A percentile compares a stretch with the other conserved stretches of the same genome.
These are phyloP conservation scores for Leccinum ponderosum DNA, from an alignment of 1,284 basidiomycete species.

Conservation along the genomic window DNA sequence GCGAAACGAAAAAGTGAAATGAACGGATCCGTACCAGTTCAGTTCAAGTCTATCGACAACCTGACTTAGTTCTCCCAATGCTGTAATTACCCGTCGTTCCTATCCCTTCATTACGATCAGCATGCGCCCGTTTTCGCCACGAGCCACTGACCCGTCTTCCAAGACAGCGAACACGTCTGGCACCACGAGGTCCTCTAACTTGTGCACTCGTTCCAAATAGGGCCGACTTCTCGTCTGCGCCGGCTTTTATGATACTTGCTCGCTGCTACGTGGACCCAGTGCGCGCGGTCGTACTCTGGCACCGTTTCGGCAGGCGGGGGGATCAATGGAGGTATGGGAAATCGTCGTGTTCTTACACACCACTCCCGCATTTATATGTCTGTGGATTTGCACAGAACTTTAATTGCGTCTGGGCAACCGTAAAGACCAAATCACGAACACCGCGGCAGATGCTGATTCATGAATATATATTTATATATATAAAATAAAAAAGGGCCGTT, in stretches of 20 bases:
- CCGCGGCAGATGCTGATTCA: slow-evolving; percentile 31
- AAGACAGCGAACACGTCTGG: slow-evolving; percentile 11
- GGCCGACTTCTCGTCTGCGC: slow-evolving; percentile 1
- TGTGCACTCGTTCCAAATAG: slow-evolving; percentile 4
- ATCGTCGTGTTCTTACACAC: slow-evolving; percentile 8
- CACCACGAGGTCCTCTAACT: slow-evolving; percentile 3
- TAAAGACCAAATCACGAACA: slow-evolving; percentile 25
- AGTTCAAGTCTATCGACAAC: slow-evolving; percentile 5
- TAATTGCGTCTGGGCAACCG: slow-evolving; percentile 29
- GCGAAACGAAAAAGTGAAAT: slow-evolving; percentile 20
- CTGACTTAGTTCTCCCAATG: slow-evolving; percentile 2
- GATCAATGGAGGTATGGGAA: slow-evolving; percentile 16
- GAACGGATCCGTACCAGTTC: slow-evolving; percentile 35
- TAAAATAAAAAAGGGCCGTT: slow-evolving; percentile 24
- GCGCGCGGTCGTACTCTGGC: neutral
- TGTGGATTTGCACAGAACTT: slow-evolving; percentile 29
- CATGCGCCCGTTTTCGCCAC: slow-evolving; percentile 13
- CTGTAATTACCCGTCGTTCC: slow-evolving; percentile 14
- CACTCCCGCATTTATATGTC: slow-evolving; percentile 32
- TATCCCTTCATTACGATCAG: slow-evolving; percentile 18
- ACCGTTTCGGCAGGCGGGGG: slow-evolving; percentile 2
- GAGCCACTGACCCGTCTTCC: slow-evolving; percentile 19
- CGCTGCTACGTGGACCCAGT: slow-evolving; percentile 14
- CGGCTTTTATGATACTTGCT: slow-evolving; percentile 11
- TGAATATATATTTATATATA: slow-evolving; percentile 19